Evolutionary conservation across 768 basidiomycete genomes (phyloP), one percentile per base, ranked within the genome.

Genomic region (Lentinus brumalis): DNA sequence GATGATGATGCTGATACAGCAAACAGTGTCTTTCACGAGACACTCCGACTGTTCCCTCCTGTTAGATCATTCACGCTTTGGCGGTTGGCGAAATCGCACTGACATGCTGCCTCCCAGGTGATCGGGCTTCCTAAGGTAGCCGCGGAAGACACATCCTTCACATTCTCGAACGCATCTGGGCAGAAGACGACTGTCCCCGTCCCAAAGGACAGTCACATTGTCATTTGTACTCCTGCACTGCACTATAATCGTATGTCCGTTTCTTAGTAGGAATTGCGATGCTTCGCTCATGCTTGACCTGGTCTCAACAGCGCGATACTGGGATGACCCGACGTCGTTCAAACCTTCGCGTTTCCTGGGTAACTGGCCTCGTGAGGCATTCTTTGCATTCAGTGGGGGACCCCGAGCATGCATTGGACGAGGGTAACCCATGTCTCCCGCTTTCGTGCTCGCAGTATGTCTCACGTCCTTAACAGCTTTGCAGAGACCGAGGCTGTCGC

Each of bases 361-460:
- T 41, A 80, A 83, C 53, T 86, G 81, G 78, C 77, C 79, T 21
- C 74, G 77, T 38, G 83, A 85, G 67, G 84, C 84, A 0, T 85
- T 83, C 67, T 29, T 82, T 30, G 81, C 84, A 4, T 85, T 85
- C 67, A 81, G 78, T 55, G 74, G 68, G 53, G 82, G 81, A 75
- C 57, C 77, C 16, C 75, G 81, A 7, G 76, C 75, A 40, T 83
- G 81, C 68, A 67, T 81, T 30, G 80, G 80, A 50, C 73, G 78
- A 61, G 78, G 35, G 35, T 35, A 35, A 35, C 6, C 35, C 35
- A 7, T 35, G 7, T 11, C 35, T 35, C 6, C 35, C 6, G 3
- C 7, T 11, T 35, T 35, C 3, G 1, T 7, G 35, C 35, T 35
- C 35, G 35, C 35, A 35, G 35, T 2, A 26, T 26, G 21, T 26